phyloP scores from a whole-genome alignment of 352 stramenopile genomes.

The Phytophthora hibernalis region DNA sequence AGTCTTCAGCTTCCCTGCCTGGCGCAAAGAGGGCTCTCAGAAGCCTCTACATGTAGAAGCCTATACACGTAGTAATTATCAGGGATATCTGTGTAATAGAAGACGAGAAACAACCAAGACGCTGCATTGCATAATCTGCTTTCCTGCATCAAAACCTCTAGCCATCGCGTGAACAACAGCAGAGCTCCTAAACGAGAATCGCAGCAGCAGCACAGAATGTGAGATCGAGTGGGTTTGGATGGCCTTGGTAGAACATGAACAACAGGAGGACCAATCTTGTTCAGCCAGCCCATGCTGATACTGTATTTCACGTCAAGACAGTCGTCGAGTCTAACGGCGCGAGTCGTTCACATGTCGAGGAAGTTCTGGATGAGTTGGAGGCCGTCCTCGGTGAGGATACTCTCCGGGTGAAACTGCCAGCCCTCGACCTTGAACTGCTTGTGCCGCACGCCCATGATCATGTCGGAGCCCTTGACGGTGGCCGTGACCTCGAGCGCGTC shows the following conservation, averaged over 20 bases:
- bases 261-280: too few species aligned
- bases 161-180: too few species aligned
- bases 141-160: too few species aligned
- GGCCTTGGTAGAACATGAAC: too few species aligned
- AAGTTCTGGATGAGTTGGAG: slow-evolving; percentile 90
- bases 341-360: slow-evolving; percentile 74
- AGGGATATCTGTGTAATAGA: slow-evolving; percentile 28
- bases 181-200: too few species aligned
- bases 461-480: slow-evolving; percentile 81
- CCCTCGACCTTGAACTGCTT: slow-evolving; percentile 88
- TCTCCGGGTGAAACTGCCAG: slow-evolving; percentile 91
- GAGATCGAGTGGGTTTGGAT: too few species aligned
- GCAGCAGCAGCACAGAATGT: too few species aligned
- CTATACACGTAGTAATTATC: slow-evolving; percentile 9
- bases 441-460: slow-evolving; percentile 92
- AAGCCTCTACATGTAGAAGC: too few species aligned
- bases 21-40: neutral
- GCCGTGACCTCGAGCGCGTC: slow-evolving; percentile 82
- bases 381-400: slow-evolving; percentile 85
- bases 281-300: slow-evolving; percentile 13
- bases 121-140: too few species aligned
- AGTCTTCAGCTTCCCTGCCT: slow-evolving; percentile 1
- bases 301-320: slow-evolving; percentile 17
- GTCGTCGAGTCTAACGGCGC: neutral
- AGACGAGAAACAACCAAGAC: slow-evolving; percentile 23